phyloP scores from a whole-genome alignment of 192 early-diverging fungal genomes.

The Coemansia sp. region DNA sequence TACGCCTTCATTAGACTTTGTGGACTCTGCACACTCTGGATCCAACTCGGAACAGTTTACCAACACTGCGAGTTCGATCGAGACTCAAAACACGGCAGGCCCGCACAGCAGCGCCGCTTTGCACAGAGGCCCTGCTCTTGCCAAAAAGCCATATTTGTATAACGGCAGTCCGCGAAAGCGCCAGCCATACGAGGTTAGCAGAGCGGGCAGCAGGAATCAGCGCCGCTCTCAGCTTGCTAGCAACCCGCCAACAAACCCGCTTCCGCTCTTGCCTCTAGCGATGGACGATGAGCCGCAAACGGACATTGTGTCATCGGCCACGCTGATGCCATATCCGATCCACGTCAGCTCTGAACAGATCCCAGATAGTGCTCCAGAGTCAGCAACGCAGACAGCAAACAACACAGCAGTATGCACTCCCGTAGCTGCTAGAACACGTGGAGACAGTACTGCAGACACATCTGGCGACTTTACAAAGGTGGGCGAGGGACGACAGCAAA shows the following conservation, averaged over 20 bases:
- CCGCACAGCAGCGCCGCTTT: too few species aligned
- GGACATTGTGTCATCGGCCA: background rate
- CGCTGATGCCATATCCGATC: background rate
- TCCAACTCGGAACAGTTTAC: background rate
- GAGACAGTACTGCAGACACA: background rate
- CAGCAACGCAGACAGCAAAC: constrained; percentile 15
- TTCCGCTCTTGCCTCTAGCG: constrained; percentile 25
- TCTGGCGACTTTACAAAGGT: constrained; percentile 3
- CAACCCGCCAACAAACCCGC: constrained; percentile 39
- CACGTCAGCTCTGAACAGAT: constrained; percentile 3
- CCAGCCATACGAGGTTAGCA: background rate
- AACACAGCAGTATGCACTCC: constrained; percentile 35
- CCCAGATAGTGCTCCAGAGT: constrained; percentile 1
- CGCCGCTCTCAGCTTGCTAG: constrained; percentile 22
- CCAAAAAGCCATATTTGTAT: background rate
- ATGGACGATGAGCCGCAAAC: constrained; percentile 13
- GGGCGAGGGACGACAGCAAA: background rate
- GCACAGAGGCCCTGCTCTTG: background rate
- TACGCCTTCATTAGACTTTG: background rate
- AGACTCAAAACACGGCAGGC: background rate
- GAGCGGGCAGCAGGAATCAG: background rate
- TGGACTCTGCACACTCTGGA: background rate
- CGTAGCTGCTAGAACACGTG: constrained; percentile 4
- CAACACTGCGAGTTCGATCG: background rate
- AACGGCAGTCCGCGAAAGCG: background rate